phyloP scores from a whole-genome alignment of 2,329 filamentous ascomycete genomes.

The Geosmithia flava region DNA sequence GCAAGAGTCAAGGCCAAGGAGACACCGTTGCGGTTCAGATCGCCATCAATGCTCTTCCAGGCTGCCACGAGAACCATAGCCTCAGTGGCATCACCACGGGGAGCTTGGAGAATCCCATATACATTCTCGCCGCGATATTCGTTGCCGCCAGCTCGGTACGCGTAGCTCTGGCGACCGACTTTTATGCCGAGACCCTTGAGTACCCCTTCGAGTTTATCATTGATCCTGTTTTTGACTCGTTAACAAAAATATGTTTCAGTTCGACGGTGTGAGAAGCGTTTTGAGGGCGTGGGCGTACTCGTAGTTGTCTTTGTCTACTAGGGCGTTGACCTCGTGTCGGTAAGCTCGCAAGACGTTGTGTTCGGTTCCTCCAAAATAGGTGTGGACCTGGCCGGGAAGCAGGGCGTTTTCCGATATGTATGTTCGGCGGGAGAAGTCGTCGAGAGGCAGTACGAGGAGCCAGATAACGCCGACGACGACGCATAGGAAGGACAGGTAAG shows the following conservation, averaged over 20 bases:
- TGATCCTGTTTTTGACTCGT: conserved; percentile 32
- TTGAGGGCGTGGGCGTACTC: conserved; percentile 23
- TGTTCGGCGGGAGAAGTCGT: conserved; percentile 82
- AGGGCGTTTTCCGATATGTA: conserved; percentile 98
- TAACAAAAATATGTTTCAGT: neutral
- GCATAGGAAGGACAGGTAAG: conserved; percentile 76
- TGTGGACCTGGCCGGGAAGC: conserved; percentile 90
- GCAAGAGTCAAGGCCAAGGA: conserved; percentile 76
- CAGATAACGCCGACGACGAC: conserved; percentile 77
- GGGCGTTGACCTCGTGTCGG: conserved; percentile 62
- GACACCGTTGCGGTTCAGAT: conserved; percentile 77
- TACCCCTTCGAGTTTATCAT: conserved; percentile 62
- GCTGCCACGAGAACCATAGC: conserved; percentile 87
- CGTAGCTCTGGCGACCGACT: conserved; percentile 76
- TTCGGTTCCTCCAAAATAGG: conserved; percentile 93
- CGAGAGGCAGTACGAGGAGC: conserved; percentile 78
- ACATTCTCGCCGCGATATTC: conserved; percentile 74
- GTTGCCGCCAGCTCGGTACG: conserved; percentile 67
- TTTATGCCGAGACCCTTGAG: conserved; percentile 73
- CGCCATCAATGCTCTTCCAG: conserved; percentile 70
- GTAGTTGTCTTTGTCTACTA: conserved; percentile 40
- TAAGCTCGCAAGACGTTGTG: conserved; percentile 91
- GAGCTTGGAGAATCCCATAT: conserved; percentile 87
- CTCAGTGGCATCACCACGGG: conserved; percentile 90
- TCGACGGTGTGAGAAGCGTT: neutral